Percentiles rank a stretch among this genome's conserved stretches.
Evolutionary conservation across 768 basidiomycete species (phyloP).

Genomic region (Collybia mongolica): DNA sequence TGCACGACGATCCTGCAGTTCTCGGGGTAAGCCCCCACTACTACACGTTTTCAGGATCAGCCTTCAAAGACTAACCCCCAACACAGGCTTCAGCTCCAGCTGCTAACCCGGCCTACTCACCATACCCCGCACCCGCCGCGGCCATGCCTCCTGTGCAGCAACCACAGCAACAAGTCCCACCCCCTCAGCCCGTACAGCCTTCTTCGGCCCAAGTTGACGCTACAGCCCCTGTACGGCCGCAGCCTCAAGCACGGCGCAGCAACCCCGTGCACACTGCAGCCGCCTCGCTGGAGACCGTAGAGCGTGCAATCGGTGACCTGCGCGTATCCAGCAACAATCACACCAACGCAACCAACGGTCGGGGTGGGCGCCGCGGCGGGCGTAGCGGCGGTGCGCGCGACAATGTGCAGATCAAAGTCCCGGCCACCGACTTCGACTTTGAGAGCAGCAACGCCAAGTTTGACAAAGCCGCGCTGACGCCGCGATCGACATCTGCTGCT

Average conservation of each 20-base stretch:
- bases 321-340: conserved; percentile 40
- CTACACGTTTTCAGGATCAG: conserved; percentile 3
- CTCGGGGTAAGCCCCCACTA: conserved; percentile 61
- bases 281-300: conserved; percentile 69
- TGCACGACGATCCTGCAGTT: conserved; percentile 84
- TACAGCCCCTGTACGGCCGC: conserved; percentile 15
- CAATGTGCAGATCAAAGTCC: conserved; percentile 58
- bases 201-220: conserved; percentile 26
- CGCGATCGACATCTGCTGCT: conserved; percentile 18
- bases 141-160: conserved; percentile 29
- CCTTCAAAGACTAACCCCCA: neutral
- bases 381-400: conserved; percentile 20
- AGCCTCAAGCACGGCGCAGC: conserved; percentile 21
- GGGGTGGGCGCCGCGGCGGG: conserved; percentile 15
- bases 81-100: conserved; percentile 1
- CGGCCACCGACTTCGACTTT: conserved; percentile 82
- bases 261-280: conserved; percentile 70
- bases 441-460: conserved; percentile 74
- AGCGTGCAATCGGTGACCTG: conserved; percentile 52
- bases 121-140: conserved; percentile 16
- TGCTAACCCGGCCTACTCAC: neutral
- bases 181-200: neutral
- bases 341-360: conserved; percentile 11
- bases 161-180: neutral
- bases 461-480: conserved; percentile 63